phyloP scores from a whole-genome alignment of 257 asterid genomes.

The Solanum habrochaites region DNA sequence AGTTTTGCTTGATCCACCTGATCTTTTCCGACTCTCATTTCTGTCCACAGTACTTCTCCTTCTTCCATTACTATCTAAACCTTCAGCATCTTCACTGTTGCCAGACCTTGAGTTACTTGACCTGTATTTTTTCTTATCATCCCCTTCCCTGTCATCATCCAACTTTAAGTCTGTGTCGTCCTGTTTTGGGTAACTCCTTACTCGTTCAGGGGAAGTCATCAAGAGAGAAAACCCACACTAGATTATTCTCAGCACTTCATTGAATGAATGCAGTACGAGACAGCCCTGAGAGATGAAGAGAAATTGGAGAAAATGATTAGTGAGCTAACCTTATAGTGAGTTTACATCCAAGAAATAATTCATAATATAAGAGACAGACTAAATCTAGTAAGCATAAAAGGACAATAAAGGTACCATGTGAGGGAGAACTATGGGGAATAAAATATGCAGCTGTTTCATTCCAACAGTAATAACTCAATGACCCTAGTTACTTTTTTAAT shows the following conservation, averaged over 20 bases:
- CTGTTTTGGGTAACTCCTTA: slow-evolving; percentile 34
- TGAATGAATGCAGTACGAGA: not conserved
- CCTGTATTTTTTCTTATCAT: slow-evolving; percentile 39
- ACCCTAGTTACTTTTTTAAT: not conserved
- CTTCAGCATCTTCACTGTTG: slow-evolving; percentile 48
- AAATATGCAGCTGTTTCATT: not conserved
- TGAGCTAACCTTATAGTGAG: not conserved
- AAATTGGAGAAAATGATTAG: not conserved
- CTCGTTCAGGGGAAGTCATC: slow-evolving; percentile 64
- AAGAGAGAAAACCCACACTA: slow-evolving; percentile 17
- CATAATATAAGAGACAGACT: not conserved
- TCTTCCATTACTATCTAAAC: slow-evolving; percentile 45
- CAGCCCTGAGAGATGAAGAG: not conserved
- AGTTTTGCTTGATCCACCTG: slow-evolving; percentile 42
- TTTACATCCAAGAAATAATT: not conserved
- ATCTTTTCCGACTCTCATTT: slow-evolving; percentile 67
- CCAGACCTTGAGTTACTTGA: slow-evolving; percentile 48
- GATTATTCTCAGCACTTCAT: not conserved
- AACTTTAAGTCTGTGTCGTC: slow-evolving; percentile 54
- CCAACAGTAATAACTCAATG: not conserved
- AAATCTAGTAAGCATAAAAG: not conserved
- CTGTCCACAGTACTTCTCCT: slow-evolving; percentile 49
- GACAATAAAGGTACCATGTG: not conserved
- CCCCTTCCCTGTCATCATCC: slow-evolving; percentile 60
- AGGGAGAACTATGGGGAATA: not conserved